Evolutionary conservation across 2,329 filamentous ascomycete genomes (phyloP).

Genomic region (Rosellinia necatrix): DNA sequence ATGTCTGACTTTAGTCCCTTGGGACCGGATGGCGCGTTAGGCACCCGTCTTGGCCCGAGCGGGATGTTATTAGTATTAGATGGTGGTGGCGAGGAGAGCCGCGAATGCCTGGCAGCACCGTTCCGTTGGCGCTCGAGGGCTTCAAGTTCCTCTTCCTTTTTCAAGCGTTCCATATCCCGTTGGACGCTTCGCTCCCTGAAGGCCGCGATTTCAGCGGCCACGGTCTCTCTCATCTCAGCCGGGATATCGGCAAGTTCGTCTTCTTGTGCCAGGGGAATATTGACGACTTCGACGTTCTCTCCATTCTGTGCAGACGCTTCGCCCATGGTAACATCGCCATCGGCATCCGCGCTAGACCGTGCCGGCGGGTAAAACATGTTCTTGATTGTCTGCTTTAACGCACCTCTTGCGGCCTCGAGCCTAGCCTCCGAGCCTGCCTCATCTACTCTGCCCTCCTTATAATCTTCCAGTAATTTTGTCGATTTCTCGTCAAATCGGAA

Average conservation of each 20-base stretch:
- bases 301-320: slow-evolving; percentile 60
- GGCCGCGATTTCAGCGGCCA: slow-evolving; percentile 89
- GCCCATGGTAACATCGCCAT: slow-evolving; percentile 73
- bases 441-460: slow-evolving; percentile 69
- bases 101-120: slow-evolving; percentile 63
- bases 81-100: slow-evolving; percentile 73
- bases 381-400: slow-evolving; percentile 69
- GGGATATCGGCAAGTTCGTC: slow-evolving; percentile 96
- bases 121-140: slow-evolving; percentile 79
- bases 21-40: slow-evolving; percentile 73
- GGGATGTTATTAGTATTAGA: slow-evolving; percentile 73
- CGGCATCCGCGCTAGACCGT: slow-evolving; percentile 58
- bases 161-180: slow-evolving; percentile 84
- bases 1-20: slow-evolving; percentile 59
- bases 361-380: slow-evolving; percentile 72
- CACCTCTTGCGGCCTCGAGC: slow-evolving; percentile 69
- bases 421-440: slow-evolving; percentile 67
- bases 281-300: slow-evolving; percentile 80
- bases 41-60: slow-evolving; percentile 71
- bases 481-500: slow-evolving; percentile 83
- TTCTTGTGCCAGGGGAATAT: slow-evolving; percentile 83
- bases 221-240: slow-evolving; percentile 92
- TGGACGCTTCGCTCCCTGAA: slow-evolving; percentile 91
- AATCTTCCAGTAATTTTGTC: slow-evolving; percentile 82
- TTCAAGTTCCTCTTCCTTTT: slow-evolving; percentile 90